Conservation (phyloP, 352 stramenopile genomes). For the Phytophthora aleatoria region DNA sequence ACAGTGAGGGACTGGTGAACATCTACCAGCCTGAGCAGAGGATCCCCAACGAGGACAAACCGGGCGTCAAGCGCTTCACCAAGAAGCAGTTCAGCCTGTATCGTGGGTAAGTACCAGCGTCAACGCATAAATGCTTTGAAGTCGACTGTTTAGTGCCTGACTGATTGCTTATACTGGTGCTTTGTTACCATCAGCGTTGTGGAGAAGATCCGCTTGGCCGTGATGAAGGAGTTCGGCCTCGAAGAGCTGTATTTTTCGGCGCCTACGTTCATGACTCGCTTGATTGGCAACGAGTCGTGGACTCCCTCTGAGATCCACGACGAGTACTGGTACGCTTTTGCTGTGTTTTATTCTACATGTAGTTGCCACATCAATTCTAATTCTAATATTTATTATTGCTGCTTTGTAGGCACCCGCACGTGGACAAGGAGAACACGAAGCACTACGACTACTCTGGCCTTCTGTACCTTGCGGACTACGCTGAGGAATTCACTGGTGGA, state of each 20-base stretch:
- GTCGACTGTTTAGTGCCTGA: background rate
- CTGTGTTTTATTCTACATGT: background rate
- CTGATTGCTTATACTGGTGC: background rate
- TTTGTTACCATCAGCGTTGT: conserved; percentile 52
- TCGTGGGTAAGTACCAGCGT: conserved; percentile 40
- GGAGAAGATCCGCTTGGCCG: conserved; percentile 70
- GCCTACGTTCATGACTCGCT: conserved; percentile 92
- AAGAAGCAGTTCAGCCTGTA: conserved; percentile 87
- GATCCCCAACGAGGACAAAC: conserved; percentile 39
- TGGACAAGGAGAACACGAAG: conserved; percentile 93
- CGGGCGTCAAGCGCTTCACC: conserved; percentile 67
- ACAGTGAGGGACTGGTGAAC: conserved; percentile 88
- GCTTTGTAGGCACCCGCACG: conserved; percentile 76
- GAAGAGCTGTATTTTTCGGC: conserved; percentile 91
- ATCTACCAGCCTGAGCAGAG: conserved; percentile 76
- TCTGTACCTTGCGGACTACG: conserved; percentile 86
- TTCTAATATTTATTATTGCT: conserved; percentile 6
- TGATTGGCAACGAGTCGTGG: conserved; percentile 88
- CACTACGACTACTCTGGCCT: conserved; percentile 94
- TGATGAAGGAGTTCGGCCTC: conserved; percentile 85
- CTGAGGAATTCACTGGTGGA: conserved; percentile 87
- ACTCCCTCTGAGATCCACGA: conserved; percentile 83
- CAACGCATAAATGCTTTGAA: background rate
- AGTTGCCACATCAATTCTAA: background rate
- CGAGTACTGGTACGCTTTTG: conserved; percentile 83